Conservation (phyloP, 192 early-diverging fungal genomes). For the Haplosporangium gracile region DNA sequence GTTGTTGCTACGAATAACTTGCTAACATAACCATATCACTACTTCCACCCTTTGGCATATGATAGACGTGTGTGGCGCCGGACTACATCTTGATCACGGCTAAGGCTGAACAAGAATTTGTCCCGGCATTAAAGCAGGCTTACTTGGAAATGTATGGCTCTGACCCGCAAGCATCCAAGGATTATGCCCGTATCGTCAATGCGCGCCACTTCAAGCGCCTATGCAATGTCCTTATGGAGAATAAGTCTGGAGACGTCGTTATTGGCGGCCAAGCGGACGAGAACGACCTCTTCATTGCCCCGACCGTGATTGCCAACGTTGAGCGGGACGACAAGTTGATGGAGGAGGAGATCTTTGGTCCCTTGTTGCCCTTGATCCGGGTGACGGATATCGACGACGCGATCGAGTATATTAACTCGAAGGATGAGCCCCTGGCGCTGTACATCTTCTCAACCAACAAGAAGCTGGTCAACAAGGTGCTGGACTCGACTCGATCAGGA, state of each 20-base stretch:
- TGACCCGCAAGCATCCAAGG: constrained; percentile 56
- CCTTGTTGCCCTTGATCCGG: constrained; percentile 82
- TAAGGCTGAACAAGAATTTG: constrained; percentile 64
- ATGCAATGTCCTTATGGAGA: constrained; percentile 57
- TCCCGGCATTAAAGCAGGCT: constrained; percentile 61
- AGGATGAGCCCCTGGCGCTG: constrained; percentile 80
- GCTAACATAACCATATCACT: background rate
- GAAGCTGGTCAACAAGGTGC: constrained; percentile 69
- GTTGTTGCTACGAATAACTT: background rate
- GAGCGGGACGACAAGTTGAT: constrained; percentile 71
- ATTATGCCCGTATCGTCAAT: constrained; percentile 79
- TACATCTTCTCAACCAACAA: constrained; percentile 79
- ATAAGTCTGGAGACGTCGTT: constrained; percentile 61
- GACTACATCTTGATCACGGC: constrained; percentile 83
- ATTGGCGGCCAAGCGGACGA: constrained; percentile 69
- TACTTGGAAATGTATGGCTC: constrained; percentile 59
- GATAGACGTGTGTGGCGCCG: constrained; percentile 63
- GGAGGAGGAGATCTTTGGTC: constrained; percentile 92
- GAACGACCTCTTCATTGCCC: constrained; percentile 77
- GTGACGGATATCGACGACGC: constrained; percentile 74
- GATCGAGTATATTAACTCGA: constrained; percentile 68
- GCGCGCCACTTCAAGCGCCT: constrained; percentile 75
- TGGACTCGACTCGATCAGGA: constrained; percentile 69
- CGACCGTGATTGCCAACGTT: constrained; percentile 83
- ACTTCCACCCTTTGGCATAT: background rate